These are phyloP conservation scores for Astrocystis sublimbata DNA, from an alignment of 495 filamentous ascomycete genomes.

Conservation along the genomic window DNA sequence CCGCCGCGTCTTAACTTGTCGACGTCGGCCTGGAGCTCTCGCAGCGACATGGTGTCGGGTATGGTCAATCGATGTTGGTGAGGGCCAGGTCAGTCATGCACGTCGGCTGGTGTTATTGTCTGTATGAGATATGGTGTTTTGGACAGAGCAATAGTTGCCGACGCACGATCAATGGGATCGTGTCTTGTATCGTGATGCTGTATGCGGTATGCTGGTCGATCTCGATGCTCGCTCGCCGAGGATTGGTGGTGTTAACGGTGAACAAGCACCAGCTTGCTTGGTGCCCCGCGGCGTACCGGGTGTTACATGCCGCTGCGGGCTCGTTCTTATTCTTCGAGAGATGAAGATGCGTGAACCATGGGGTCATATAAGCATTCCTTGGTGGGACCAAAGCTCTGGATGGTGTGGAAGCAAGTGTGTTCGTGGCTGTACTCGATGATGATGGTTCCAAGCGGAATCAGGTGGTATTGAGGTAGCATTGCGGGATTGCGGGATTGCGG, in stretches of 20 bases:
- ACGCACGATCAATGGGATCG: not conserved
- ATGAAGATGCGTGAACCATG: not conserved
- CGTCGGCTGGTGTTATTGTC: not conserved
- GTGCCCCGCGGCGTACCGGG: conserved; percentile 12
- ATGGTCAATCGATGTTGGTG: not conserved
- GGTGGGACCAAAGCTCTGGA: no score
- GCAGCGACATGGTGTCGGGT: conserved; percentile 25
- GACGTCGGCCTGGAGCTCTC: conserved; percentile 67
- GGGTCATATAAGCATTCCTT: no score
- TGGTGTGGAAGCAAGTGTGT: no score
- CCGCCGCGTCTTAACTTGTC: conserved; percentile 65
- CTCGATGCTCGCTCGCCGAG: not conserved
- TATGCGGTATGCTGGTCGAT: not conserved
- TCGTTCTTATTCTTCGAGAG: not conserved
- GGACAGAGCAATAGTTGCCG: not conserved
- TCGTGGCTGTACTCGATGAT: no score
- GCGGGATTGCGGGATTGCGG: no score
- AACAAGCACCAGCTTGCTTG: not conserved
- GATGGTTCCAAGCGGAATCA: no score
- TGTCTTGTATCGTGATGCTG: not conserved
- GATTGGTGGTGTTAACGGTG: not conserved
- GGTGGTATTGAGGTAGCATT: no score
- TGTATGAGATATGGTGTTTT: no score
- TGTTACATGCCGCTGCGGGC: conserved; percentile 14
- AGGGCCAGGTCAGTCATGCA: not conserved